phyloP scores from a whole-genome alignment of 257 asterid species.

The Cinchona pubescens region DNA sequence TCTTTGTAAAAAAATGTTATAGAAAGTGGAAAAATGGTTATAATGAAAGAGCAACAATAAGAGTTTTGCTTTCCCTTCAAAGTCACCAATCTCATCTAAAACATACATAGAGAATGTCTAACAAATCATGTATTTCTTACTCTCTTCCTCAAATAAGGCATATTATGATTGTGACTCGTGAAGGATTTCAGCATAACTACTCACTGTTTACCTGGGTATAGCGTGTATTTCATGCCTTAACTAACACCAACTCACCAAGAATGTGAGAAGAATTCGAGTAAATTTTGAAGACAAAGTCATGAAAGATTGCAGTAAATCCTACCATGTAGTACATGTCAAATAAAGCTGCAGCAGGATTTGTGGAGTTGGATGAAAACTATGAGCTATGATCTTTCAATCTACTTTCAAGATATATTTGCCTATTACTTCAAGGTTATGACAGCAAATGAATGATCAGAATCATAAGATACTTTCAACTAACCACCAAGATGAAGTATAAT shows the following conservation, averaged over 20 bases:
- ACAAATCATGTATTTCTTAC: neutral
- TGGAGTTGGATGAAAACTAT: neutral
- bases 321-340: neutral
- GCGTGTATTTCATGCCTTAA: conserved; percentile 5
- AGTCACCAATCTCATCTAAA: neutral
- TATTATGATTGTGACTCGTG: neutral
- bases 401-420: neutral
- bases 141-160: neutral
- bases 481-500: neutral
- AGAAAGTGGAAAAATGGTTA: neutral
- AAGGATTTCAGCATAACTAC: neutral
- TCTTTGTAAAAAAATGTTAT: too few relatives aligned
- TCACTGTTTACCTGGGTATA: neutral
- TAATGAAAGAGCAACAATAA: neutral
- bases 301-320: conserved; percentile 3
- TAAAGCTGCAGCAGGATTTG: conserved; percentile 16
- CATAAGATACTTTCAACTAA: conserved; percentile 10
- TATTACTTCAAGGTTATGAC: neutral
- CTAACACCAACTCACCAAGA: neutral
- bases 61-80: neutral
- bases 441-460: conserved; percentile 10
- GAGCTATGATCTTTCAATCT: conserved; percentile 6
- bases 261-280: neutral
- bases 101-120: neutral
- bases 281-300: conserved; percentile 2